A percentile compares a stretch with the other conserved stretches of the same genome.
phyloP scores from a whole-genome alignment of 768 basidiomycete species.

The Suillus discolor region DNA sequence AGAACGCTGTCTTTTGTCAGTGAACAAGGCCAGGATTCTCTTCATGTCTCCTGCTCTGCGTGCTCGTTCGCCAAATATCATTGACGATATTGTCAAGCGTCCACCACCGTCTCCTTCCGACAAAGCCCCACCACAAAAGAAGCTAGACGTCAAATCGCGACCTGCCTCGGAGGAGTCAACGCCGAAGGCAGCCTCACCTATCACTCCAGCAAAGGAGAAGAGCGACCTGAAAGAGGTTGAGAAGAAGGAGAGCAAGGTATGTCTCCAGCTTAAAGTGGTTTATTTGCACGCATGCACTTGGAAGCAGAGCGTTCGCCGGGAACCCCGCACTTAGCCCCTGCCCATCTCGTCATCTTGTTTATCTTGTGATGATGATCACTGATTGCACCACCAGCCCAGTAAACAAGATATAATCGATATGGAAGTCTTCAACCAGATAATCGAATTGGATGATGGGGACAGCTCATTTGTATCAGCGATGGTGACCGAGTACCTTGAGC shows the following conservation, averaged over 20 bases:
- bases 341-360: slow-evolving; percentile 3
- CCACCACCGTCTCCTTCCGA: slow-evolving; percentile 36
- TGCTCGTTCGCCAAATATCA: slow-evolving; percentile 31
- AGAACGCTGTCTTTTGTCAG: slow-evolving; percentile 7
- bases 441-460: slow-evolving; percentile 85
- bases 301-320: slow-evolving; percentile 2
- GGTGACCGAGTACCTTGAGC: slow-evolving; percentile 78
- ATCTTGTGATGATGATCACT: background rate
- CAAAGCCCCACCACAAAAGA: slow-evolving; percentile 33
- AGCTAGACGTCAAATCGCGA: slow-evolving; percentile 33
- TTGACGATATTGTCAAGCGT: slow-evolving; percentile 30
- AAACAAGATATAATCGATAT: slow-evolving; percentile 62
- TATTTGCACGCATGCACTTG: background rate
- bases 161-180: slow-evolving; percentile 28
- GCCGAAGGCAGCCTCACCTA: slow-evolving; percentile 16
- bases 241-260: slow-evolving; percentile 29
- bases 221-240: slow-evolving; percentile 16
- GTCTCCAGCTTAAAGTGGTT: slow-evolving; percentile 10
- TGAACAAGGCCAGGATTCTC: slow-evolving; percentile 1
- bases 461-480: slow-evolving; percentile 79
- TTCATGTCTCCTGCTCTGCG: slow-evolving; percentile 23
- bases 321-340: background rate
- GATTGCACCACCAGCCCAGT: slow-evolving; percentile 12
- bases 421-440: slow-evolving; percentile 82
- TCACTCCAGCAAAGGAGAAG: slow-evolving; percentile 13